Evolutionary conservation across 257 asterid genomes (phyloP).

Genomic region (Linderniella brevidens): DNA sequence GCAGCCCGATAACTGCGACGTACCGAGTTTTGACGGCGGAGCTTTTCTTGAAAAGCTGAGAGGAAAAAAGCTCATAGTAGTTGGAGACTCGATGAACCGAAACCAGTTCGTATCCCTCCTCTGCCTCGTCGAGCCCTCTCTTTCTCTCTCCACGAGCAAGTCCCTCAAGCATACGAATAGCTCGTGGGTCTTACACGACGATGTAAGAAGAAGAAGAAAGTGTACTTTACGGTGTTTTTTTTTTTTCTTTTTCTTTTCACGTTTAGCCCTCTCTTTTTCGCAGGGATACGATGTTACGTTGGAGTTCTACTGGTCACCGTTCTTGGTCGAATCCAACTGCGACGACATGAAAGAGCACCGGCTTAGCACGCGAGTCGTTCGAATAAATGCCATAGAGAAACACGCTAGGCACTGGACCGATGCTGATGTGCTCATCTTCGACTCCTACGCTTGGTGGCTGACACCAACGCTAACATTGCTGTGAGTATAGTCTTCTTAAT

Average conservation of each 20-base stretch:
- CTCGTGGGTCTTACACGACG: too few relatives aligned
- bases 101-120: slow-evolving; percentile 56
- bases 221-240: background rate
- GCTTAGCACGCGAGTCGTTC: slow-evolving; percentile 23
- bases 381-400: slow-evolving; percentile 37
- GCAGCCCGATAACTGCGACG: slow-evolving; percentile 47
- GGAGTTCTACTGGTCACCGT: slow-evolving; percentile 75
- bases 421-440: slow-evolving; percentile 65
- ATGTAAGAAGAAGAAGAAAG: too few relatives aligned
- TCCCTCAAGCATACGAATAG: background rate
- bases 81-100: slow-evolving; percentile 58
- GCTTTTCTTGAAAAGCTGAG: slow-evolving; percentile 35
- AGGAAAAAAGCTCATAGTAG: slow-evolving; percentile 44
- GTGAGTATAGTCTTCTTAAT: slow-evolving; percentile 19
- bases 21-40: slow-evolving; percentile 49
- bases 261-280: slow-evolving; percentile 1
- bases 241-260: too few relatives aligned
- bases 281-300: slow-evolving; percentile 67
- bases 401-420: slow-evolving; percentile 67
- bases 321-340: slow-evolving; percentile 67
- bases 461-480: slow-evolving; percentile 28
- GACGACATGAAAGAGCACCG: slow-evolving; percentile 38
- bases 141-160: slow-evolving; percentile 16
- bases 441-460: slow-evolving; percentile 66
- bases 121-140: slow-evolving; percentile 35